Evolutionary conservation across 1,284 basidiomycete species (phyloP).

Genomic region (Sphagnurus paluster): DNA sequence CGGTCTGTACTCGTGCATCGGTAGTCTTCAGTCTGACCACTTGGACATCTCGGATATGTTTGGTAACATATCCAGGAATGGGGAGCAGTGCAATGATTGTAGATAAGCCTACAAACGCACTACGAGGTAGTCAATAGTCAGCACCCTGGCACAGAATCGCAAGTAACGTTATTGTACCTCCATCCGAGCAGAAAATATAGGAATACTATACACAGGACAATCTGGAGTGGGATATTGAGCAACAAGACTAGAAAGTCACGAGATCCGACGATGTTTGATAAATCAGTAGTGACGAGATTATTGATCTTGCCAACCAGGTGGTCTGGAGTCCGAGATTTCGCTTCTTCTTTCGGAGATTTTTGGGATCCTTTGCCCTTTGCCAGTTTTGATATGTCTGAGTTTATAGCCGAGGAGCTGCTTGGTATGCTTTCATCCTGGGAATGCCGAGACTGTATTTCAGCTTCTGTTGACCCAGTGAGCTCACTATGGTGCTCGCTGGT

Average conservation of each 20-base stretch:
- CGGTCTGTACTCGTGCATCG: constrained; percentile 52
- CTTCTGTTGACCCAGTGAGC: constrained; percentile 12
- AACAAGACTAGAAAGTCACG: constrained; percentile 42
- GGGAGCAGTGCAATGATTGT: constrained; percentile 54
- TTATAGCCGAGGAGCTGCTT: constrained; percentile 24
- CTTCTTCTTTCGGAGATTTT: constrained; percentile 14
- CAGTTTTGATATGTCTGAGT: constrained; percentile 13
- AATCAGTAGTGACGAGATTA: constrained; percentile 52
- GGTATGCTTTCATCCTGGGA: constrained; percentile 25
- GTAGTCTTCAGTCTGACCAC: constrained; percentile 32
- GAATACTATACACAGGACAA: constrained; percentile 41
- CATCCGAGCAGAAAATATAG: constrained; percentile 46
- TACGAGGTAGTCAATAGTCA: constrained; percentile 10
- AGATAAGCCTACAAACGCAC: constrained; percentile 50
- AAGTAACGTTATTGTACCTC: constrained; percentile 23
- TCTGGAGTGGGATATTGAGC: constrained; percentile 45
- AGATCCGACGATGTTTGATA: constrained; percentile 44
- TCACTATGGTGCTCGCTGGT: constrained; percentile 9
- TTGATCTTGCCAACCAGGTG: constrained; percentile 62
- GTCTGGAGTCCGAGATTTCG: constrained; percentile 22
- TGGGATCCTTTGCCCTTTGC: constrained; percentile 13
- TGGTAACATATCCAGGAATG: constrained; percentile 46
- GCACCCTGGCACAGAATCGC: neutral
- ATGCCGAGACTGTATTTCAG: constrained; percentile 15
- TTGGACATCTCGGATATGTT: constrained; percentile 35